Percentiles rank a stretch among this genome's conserved stretches.
Evolutionary conservation across 805 yeast genomes (phyloP).

Genomic region (Vanderwaltozyma tropicalis): DNA sequence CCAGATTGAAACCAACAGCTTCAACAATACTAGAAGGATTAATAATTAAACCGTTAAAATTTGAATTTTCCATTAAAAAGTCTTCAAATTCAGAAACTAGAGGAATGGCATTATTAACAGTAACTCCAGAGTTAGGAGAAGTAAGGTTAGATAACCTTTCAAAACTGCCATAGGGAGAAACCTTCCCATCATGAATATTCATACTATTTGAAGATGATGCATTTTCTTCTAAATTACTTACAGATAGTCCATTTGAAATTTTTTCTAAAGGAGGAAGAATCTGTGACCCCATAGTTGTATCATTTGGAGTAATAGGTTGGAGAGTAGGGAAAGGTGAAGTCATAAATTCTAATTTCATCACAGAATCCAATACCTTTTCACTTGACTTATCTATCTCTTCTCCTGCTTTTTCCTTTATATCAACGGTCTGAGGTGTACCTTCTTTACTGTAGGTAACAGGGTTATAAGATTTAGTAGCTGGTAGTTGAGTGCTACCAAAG

Average conservation of each 20-base stretch:
- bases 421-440: background rate
- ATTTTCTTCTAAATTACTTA: too few species aligned
- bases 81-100: constrained; percentile 22
- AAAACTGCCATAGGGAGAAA: background rate
- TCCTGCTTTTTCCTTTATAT: background rate
- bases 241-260: background rate
- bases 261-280: background rate
- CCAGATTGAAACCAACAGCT: constrained; percentile 10
- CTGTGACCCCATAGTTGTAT: background rate
- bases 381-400: background rate
- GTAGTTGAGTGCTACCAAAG: constrained; percentile 16
- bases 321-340: background rate
- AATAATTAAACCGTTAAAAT: constrained; percentile 23
- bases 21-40: constrained; percentile 25
- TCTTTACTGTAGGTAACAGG: constrained; percentile 26
- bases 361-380: background rate
- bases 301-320: background rate
- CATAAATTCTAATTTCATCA: background rate
- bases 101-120: background rate
- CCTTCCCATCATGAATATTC: background rate
- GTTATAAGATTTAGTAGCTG: constrained; percentile 24
- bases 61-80: constrained; percentile 24
- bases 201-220: background rate
- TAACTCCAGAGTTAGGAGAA: background rate
- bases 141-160: background rate